Conservation (phyloP, 306 rosid species). For the Malus orientalis region DNA sequence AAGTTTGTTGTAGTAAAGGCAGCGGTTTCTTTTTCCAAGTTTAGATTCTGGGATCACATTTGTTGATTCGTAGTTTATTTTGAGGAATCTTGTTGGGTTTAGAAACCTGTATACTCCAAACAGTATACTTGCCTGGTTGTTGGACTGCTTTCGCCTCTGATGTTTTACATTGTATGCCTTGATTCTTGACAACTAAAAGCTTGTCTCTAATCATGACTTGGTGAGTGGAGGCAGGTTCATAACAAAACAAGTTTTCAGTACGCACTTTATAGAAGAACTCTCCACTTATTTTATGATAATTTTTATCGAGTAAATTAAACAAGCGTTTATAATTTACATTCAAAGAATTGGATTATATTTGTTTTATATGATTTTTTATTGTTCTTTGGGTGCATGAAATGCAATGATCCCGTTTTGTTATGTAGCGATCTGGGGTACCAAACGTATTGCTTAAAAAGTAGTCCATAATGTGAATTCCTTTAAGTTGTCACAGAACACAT, state of each 20-base stretch:
- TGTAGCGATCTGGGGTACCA: not conserved
- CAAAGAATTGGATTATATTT: not conserved
- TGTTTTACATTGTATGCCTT: not conserved
- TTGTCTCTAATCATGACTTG: not conserved
- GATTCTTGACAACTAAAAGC: not conserved
- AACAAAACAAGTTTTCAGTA: not conserved
- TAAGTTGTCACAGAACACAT: too few species aligned
- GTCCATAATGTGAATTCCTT: not conserved
- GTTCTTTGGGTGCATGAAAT: not conserved
- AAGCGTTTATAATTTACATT: not conserved
- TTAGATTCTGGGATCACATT: not conserved
- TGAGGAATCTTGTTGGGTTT: not conserved
- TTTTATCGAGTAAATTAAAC: not conserved
- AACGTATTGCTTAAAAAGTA: not conserved
- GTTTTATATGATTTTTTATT: not conserved
- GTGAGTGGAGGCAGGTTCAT: not conserved
- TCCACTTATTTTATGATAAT: too few species aligned
- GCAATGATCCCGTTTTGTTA: not conserved
- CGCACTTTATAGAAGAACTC: not conserved
- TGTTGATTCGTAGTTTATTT: not conserved
- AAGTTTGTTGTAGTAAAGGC: too few species aligned
- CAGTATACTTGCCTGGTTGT: too few species aligned
- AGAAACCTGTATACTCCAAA: not conserved
- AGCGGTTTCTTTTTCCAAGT: not conserved
- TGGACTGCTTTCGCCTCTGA: too few species aligned